Evolutionary conservation across 2,329 filamentous ascomycete genomes (phyloP), one percentile per base, ranked within the genome.

Genomic region (Chaetomiaceae sp.): DNA sequence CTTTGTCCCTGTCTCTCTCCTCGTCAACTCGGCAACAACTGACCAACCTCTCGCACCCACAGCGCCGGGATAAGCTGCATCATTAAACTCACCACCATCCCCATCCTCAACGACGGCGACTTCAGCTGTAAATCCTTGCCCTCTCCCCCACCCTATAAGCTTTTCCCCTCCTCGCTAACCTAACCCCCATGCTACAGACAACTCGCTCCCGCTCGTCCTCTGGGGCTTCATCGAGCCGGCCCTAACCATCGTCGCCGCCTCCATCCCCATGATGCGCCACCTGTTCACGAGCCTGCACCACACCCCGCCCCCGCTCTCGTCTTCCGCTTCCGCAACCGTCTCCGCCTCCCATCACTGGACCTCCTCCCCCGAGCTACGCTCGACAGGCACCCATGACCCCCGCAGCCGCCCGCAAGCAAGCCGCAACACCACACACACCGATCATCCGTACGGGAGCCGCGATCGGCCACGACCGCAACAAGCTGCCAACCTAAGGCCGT

Each of bases 31-130:
- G n/a, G n/a, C n/a, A n/a, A 29, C n/a, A 12, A 34, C 17, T 33
- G 29, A 42, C 27, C 22, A 12, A 11, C 26, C 14, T 1, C 29
- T 18, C n/a, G 10, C 17, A 12, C 11, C n/a, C 24, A n/a, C n/a
- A 62, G 60, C 33, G 60, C 60, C 22, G 62, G 60, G 3, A 56
- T 57, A 12, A 56, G 56, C 9, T 58, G 59, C 20, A 49, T 62
- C 15, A 45, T 61, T 18, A 65, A 64, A 48, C 45, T 53, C 35
- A 55, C 53, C 36, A 54, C 42, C 19, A 38, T 57, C 6, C 38
- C 45, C 14, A 22, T 51, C 15, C 34, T 51, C 3, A 18, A 40
- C 15, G 33, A 41, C n/a, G 37, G 37, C 7, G 50, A 56, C 38
- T 56, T 53, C 17, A 56, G 35, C 45, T 55, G 54, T 56, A 29